These are phyloP conservation scores for Eucalyptus pauciflora DNA, from an alignment of 345 rosid species.

Conservation along the genomic window DNA sequence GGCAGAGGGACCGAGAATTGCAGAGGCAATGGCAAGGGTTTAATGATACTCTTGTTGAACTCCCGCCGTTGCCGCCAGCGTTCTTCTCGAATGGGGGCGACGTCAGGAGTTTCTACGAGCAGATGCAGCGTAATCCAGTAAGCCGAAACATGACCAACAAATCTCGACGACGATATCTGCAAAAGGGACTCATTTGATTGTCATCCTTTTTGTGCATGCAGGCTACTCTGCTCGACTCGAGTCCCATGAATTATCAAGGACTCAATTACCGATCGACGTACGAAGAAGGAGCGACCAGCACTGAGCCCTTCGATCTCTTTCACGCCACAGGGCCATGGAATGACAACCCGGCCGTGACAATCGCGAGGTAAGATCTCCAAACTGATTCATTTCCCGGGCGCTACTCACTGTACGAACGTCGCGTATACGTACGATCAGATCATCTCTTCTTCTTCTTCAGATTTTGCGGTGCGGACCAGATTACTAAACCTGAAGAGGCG, in stretches of 20 bases:
- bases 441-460: not conserved
- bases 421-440: not conserved
- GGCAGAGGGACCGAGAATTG: not conserved
- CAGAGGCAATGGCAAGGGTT: not conserved
- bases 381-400: not conserved
- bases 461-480: not conserved
- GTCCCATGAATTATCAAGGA: not conserved
- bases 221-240: not conserved
- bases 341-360: not conserved
- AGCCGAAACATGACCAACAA: not conserved
- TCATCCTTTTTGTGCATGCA: not conserved
- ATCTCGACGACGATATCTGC: not conserved
- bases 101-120: not conserved
- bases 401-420: not conserved
- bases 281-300: not conserved
- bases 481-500: not conserved
- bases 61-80: not conserved
- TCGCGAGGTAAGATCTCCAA: not conserved
- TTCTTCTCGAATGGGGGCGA: not conserved
- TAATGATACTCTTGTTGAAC: not conserved
- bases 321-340: not conserved
- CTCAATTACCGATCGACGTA: not conserved
- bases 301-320: not conserved
- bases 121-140: not conserved
- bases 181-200: not conserved